Evolutionary conservation across 2,329 filamentous ascomycete genomes (phyloP), one percentile per base, ranked within the genome.

Genomic region (Fusarium newnesense): DNA sequence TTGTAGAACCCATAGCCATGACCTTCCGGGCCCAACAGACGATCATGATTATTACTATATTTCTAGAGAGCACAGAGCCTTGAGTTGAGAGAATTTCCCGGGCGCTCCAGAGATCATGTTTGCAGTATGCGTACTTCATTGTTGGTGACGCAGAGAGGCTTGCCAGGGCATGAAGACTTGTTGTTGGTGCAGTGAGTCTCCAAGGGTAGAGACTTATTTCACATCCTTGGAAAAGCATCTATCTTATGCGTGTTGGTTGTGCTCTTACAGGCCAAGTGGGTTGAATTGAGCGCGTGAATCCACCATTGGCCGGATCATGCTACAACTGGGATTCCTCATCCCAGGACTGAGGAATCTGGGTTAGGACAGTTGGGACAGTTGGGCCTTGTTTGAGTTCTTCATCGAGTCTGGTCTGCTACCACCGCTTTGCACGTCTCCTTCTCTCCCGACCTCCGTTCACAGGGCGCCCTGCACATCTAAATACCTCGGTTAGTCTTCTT

Each of bases 161-260:
- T 40, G 21, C 39, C 39, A 40, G 21, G 39, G 39, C 39, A 40
- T 21, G 21, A 21, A 13, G 34, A 36, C 34, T 36, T 40, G 19
- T 40, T 40, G 19, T 40, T 40, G 21, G 21, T 40, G 19, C 37
- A 40, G 12, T 40, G 10, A 40, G 39, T 40, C 21, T 12, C 21
- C 21, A 40, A 21, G 21, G 39, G 39, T 21, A 40, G 19, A 40
- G 39, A 21, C 39, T 40, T 21, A 40, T 40, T 40, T 40, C 39
- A 40, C 39, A 40, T 40, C 39, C 39, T 40, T 40, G 39, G 21
- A 40, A 13, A 40, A 7, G 11, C 13, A n/a, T n/a, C 39, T 40
- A 39, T 52, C 7, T 30, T 34, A 49, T 59, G 60, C 53, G 59
- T 43, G 53, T 59, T 50, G 53, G 60, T 50, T 50, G 37, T 50